Conservation (phyloP, 1,284 basidiomycete genomes). For the Irpex sp. region DNA sequence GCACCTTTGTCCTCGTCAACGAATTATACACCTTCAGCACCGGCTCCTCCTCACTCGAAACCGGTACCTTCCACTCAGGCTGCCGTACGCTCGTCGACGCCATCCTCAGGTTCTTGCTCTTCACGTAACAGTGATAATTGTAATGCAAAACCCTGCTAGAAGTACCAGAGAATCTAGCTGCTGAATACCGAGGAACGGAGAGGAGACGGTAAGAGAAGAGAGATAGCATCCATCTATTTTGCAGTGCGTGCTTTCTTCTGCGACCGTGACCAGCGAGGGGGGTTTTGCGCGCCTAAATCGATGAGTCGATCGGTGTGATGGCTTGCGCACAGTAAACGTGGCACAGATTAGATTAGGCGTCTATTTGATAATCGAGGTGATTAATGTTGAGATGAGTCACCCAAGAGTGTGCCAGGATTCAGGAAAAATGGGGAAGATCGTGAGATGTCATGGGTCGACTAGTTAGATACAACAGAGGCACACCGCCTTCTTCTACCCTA, state of each 20-base stretch:
- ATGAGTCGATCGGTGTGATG: background rate
- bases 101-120: background rate
- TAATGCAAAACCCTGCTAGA: no score
- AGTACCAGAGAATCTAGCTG: no score
- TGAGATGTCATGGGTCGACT: background rate
- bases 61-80: constrained; percentile 55
- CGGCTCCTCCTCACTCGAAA: constrained; percentile 48
- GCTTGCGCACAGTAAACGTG: background rate
- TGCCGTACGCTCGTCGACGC: constrained; percentile 38
- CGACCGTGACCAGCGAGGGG: background rate
- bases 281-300: background rate
- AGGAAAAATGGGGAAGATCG: background rate
- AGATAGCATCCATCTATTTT: background rate
- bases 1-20: constrained; percentile 86
- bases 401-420: no score
- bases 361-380: background rate
- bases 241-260: background rate
- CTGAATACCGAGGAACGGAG: background rate
- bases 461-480: background rate
- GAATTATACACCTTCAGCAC: constrained; percentile 92
- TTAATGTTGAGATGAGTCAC: background rate
- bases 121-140: no score
- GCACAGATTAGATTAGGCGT: background rate
- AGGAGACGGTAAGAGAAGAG: background rate
- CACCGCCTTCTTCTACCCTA: background rate